phyloP scores from a whole-genome alignment of 441 rosid species.

The Corymbia citriodora region DNA sequence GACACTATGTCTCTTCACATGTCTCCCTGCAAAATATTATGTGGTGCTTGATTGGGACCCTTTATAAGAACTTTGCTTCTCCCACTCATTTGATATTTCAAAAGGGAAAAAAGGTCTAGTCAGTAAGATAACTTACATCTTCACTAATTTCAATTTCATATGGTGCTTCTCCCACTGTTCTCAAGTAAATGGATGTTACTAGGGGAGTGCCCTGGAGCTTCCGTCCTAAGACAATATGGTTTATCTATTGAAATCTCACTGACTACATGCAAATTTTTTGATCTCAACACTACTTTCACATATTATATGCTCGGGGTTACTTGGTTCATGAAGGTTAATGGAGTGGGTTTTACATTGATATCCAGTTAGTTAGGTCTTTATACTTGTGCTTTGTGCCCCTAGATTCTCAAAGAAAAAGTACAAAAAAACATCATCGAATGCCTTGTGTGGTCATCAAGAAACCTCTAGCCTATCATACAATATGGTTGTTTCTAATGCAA shows the following conservation, averaged over 20 bases:
- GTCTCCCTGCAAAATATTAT: neutral
- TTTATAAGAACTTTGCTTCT: neutral
- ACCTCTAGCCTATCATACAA: neutral
- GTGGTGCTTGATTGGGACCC: neutral
- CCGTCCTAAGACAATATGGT: too few relatives aligned
- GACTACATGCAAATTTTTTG: too few relatives aligned
- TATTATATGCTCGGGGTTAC: neutral
- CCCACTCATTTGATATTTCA: neutral
- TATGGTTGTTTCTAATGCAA: neutral
- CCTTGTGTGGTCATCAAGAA: neutral
- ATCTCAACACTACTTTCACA: neutral
- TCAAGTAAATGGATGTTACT: neutral
- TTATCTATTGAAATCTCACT: too few relatives aligned
- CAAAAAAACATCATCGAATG: neutral
- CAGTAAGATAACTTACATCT: neutral
- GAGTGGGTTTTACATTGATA: neutral
- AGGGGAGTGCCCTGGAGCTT: neutral
- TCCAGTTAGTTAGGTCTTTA: neutral
- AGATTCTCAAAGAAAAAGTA: neutral
- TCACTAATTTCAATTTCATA: neutral
- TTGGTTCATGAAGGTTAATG: neutral
- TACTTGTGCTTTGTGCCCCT: neutral
- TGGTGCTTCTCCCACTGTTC: neutral
- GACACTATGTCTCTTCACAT: neutral
- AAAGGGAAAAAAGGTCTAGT: neutral